A percentile compares a stretch with the other conserved stretches of the same genome.
Evolutionary conservation across 192 early-diverging fungal species (phyloP).

Genomic region (Linnemannia hyalina): DNA sequence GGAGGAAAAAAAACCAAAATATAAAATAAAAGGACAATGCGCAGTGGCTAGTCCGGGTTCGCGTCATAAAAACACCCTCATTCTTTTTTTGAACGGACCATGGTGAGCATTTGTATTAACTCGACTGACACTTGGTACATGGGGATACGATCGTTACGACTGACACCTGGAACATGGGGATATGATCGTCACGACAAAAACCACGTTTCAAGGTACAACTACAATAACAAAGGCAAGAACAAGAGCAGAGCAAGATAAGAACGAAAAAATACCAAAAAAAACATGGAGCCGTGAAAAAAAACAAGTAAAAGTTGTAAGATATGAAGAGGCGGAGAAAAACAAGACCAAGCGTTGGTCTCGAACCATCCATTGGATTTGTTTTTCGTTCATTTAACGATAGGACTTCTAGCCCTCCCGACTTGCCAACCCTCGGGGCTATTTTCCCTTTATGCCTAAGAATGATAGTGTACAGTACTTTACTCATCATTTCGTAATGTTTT

Average conservation of each 20-base stretch:
- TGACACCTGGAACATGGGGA: too few relatives aligned
- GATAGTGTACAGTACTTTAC: not conserved
- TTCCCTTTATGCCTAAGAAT: not conserved
- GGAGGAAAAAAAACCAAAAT: too few relatives aligned
- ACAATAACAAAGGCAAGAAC: not conserved
- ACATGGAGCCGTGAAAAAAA: not conserved
- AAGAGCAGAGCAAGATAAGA: not conserved
- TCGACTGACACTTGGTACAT: too few relatives aligned
- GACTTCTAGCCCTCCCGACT: not conserved
- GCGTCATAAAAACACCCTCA: too few relatives aligned
- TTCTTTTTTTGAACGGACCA: too few relatives aligned
- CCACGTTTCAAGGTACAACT: not conserved
- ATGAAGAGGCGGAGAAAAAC: too few relatives aligned
- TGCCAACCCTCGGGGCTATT: not conserved
- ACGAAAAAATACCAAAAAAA: not conserved
- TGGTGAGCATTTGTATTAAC: too few relatives aligned
- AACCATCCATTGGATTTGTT: not conserved
- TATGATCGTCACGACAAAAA: not conserved
- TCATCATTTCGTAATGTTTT: not conserved
- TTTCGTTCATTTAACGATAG: not conserved
- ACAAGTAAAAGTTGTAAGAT: not conserved
- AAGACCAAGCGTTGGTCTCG: not conserved
- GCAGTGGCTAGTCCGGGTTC: too few relatives aligned
- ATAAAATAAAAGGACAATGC: too few relatives aligned
- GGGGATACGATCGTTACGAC: not conserved